Conservation (phyloP, 2,329 filamentous ascomycete genomes). For the Trichoderma endophyticum region DNA sequence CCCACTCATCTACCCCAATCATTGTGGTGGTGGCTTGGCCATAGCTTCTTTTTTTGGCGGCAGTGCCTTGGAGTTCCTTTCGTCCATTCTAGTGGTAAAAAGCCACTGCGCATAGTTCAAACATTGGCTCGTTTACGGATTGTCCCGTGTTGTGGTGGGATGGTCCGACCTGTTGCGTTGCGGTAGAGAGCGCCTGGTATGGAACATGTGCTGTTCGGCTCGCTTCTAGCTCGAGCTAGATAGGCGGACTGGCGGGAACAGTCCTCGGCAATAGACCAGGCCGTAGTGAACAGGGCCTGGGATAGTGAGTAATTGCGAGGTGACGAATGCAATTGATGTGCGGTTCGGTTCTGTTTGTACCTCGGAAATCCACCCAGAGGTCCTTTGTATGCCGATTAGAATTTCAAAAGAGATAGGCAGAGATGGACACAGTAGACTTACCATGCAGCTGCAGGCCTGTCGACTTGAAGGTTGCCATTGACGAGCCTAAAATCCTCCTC, state of each 20-base stretch:
- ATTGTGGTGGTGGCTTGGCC: neutral
- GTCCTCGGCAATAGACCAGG: neutral
- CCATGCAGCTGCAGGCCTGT: neutral
- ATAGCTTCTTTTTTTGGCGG: conserved; percentile 9
- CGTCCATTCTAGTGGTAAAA: conserved; percentile 3
- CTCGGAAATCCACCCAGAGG: neutral
- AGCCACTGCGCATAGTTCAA: neutral
- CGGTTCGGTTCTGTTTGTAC: neutral
- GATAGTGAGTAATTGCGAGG: neutral
- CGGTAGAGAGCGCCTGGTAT: neutral
- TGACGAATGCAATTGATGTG: neutral
- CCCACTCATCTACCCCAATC: conserved; percentile 12
- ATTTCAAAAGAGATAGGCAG: neutral
- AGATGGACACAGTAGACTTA: neutral
- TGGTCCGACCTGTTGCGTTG: neutral
- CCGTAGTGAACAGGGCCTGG: neutral
- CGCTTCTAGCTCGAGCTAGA: neutral
- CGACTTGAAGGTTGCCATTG: neutral
- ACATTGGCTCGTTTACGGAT: neutral
- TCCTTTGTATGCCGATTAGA: neutral
- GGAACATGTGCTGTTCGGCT: neutral
- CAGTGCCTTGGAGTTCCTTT: conserved; percentile 4
- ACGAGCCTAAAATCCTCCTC: conserved; percentile 1
- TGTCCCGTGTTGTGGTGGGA: neutral
- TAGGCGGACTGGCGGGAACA: neutral